Base-by-base conservation (phyloP, 2,329 filamentous ascomycete species). In the Paraphoma chrysanthemicola region DNA sequence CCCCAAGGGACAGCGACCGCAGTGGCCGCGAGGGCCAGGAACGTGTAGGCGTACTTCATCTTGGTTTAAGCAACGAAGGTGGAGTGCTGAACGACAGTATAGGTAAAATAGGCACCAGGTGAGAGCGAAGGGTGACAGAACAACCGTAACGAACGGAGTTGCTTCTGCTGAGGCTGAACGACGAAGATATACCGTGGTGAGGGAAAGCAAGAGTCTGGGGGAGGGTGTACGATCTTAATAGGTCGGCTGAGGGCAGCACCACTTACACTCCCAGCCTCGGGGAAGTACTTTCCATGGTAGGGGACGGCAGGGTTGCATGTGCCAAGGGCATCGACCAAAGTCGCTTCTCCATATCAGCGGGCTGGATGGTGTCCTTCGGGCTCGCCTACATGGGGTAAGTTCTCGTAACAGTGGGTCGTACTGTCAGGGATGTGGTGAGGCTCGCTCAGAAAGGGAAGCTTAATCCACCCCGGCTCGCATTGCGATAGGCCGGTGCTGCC, bases 81-180 rank as follows among this genome's bases (percentile, higher is more conserved):
- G 53, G 39, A 47, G 36, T 57, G 51, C 46, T 57, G 44, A 64
- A 57, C 52, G 58, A 62, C 38, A 55, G 51, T 17, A 44, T 30
- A 28, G 8, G 51, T 44, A 56, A 59, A 56, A 55, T 38, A 63
- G 59, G 57, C 59, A 59, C 54, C 50, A 41, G 57, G 57, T 65
- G 59, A 64, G 67, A 72, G 64, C 63, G 67, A 70, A 63, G 9
- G 60, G 66, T 59, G 47, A 65, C 59, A 73, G 58, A 64, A 68
- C 62, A 74, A 74, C 73, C 73, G 69, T 76, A 76, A 69, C 72
- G 73, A 75, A 68, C 33, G 63, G 73, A 76, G 73, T 68, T 75
- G 62, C 70, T 63, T 42, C 59, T 69, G 63, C 53, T 47, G 57
- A 54, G 57, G 56, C 50, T 59, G 57, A 63, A 54, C 23, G 55